Conservation (phyloP, 164 flowering plant species). For the Malania oleifera region DNA sequence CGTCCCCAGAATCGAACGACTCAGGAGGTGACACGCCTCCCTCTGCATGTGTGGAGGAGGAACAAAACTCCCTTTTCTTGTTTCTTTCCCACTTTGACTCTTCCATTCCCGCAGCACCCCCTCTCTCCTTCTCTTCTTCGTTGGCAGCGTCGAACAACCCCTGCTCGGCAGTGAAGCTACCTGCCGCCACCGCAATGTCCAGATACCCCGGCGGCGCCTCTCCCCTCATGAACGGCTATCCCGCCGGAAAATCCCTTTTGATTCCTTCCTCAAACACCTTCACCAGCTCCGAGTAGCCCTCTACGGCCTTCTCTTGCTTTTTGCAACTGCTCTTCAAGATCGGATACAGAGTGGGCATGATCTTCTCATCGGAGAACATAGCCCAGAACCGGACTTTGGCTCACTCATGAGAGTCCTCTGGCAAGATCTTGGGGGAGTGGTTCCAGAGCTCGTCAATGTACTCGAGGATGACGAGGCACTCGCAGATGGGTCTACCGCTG, state of each 20-base stretch:
- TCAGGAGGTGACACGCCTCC: too few species aligned
- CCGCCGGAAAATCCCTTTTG: slow-evolving; percentile 5
- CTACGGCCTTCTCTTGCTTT: slow-evolving; percentile 15
- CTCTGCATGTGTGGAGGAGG: too few species aligned
- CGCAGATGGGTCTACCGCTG: slow-evolving; percentile 17
- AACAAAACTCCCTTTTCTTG: too few species aligned
- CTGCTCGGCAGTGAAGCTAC: too few species aligned
- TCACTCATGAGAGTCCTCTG: slow-evolving; percentile 13
- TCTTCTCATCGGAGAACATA: slow-evolving; percentile 9
- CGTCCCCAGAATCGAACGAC: too few species aligned
- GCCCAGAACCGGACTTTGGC: slow-evolving; percentile 27
- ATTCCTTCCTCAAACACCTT: slow-evolving; percentile 19
- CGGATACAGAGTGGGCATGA: too few species aligned
- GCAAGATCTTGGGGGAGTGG: slow-evolving; percentile 16
- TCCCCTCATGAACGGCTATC: background rate
- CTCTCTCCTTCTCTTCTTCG: too few species aligned
- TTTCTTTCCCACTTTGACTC: too few species aligned
- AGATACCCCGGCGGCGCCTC: slow-evolving; percentile 4
- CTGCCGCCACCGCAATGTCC: slow-evolving; percentile 11
- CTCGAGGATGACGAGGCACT: slow-evolving; percentile 25
- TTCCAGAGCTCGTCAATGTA: slow-evolving; percentile 33
- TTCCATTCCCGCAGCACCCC: too few species aligned
- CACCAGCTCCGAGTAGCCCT: slow-evolving; percentile 7
- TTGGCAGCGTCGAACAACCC: too few species aligned
- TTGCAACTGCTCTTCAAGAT: slow-evolving; percentile 11